Evolutionary conservation across 2,329 filamentous ascomycete species (phyloP).

Genomic region (Myotisia sp.): DNA sequence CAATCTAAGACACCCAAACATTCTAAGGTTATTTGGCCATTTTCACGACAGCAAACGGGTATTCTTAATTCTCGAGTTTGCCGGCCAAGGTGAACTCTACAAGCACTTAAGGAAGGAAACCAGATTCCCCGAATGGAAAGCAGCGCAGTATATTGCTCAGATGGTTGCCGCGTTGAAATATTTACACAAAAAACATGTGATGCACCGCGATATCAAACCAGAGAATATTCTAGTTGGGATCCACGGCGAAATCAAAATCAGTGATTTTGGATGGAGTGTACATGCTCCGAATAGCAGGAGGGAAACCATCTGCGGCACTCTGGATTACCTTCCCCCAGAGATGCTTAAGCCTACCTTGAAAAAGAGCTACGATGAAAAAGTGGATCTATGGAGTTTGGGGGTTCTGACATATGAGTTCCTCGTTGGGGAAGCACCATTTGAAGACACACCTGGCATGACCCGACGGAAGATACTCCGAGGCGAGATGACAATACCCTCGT

Average conservation of each 20-base stretch:
- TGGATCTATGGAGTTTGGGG: constrained; percentile 90
- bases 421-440: constrained; percentile 90
- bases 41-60: constrained; percentile 83
- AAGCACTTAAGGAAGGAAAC: constrained; percentile 68
- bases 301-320: constrained; percentile 90
- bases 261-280: constrained; percentile 96
- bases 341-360: constrained; percentile 77
- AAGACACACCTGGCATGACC: constrained; percentile 90
- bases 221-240: constrained; percentile 95
- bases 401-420: constrained; percentile 94
- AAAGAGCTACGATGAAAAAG: constrained; percentile 88
- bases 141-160: constrained; percentile 74
- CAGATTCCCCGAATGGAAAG: constrained; percentile 73
- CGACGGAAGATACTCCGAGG: constrained; percentile 74
- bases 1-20: constrained; percentile 74
- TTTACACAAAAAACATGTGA: constrained; percentile 91
- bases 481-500: constrained; percentile 84
- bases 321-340: constrained; percentile 95
- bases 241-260: constrained; percentile 96
- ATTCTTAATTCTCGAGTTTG: constrained; percentile 77
- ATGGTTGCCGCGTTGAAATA: constrained; percentile 85
- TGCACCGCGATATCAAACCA: constrained; percentile 94
- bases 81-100: constrained; percentile 73
- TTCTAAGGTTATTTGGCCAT: constrained; percentile 69
- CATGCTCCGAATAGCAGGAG: constrained; percentile 90